These are phyloP conservation scores for Chlorella sp. DNA, from an alignment of 139 green algal species.

Conservation along the genomic window DNA sequence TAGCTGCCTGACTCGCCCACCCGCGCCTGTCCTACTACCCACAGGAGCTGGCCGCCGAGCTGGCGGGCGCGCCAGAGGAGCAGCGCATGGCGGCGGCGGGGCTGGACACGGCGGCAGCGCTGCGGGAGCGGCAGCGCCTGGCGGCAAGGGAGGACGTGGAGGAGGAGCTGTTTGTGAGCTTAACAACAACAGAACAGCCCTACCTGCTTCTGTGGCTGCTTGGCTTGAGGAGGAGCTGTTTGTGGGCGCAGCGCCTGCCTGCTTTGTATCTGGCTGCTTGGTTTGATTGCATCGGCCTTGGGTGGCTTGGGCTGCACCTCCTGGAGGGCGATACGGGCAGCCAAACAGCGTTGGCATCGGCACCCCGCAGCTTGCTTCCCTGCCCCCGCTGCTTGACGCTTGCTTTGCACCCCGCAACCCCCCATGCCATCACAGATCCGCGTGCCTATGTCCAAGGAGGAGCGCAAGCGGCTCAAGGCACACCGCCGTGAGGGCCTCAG, in stretches of 20 bases:
- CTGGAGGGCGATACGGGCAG: too few species aligned
- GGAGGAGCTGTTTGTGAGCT: conserved; percentile 87
- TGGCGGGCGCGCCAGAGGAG: conserved; percentile 87
- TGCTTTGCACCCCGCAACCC: too few species aligned
- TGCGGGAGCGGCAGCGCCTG: conserved; percentile 71
- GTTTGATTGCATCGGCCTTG: background rate
- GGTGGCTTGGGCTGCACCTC: background rate
- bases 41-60: conserved; percentile 71
- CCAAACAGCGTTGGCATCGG: too few species aligned
- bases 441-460: conserved; percentile 82
- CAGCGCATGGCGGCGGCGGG: conserved; percentile 45
- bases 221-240: background rate
- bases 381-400: too few species aligned
- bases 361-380: too few species aligned
- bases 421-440: conserved; percentile 64
- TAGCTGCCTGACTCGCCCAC: too few species aligned
- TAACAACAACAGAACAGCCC: too few species aligned
- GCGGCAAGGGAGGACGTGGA: conserved; percentile 79
- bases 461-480: conserved; percentile 80
- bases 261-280: background rate
- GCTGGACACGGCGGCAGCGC: conserved; percentile 49
- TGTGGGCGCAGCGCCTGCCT: too few species aligned
- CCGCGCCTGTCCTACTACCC: too few species aligned
- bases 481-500: conserved; percentile 52
- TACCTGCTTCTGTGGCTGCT: too few species aligned